Evolutionary conservation across 768 basidiomycete genomes (phyloP).

Genomic region (Suillus decipiens): DNA sequence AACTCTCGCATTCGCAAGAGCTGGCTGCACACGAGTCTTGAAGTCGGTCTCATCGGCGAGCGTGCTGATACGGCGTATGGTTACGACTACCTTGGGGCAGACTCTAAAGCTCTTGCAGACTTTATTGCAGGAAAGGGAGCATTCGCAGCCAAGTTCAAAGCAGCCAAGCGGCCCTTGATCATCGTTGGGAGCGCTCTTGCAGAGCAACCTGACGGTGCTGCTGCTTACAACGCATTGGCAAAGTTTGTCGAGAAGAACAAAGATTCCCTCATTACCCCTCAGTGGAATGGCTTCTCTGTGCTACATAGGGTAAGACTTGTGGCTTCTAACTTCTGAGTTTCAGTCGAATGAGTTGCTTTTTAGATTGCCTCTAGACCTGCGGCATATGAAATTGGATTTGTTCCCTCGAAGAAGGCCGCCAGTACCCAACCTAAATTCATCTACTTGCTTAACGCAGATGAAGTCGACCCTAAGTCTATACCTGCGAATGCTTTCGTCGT

Average conservation of each 20-base stretch:
- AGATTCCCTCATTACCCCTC: conserved; percentile 71
- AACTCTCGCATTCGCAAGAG: conserved; percentile 96
- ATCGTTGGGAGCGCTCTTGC: conserved; percentile 86
- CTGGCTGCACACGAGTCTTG: conserved; percentile 85
- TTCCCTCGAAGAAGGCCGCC: conserved; percentile 79
- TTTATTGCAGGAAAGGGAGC: conserved; percentile 77
- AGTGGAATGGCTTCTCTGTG: conserved; percentile 95
- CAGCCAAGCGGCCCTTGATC: conserved; percentile 89
- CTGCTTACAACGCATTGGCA: conserved; percentile 73
- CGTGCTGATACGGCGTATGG: conserved; percentile 90
- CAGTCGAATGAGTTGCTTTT: conserved; percentile 5
- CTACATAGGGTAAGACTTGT: conserved; percentile 76
- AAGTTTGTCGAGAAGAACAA: conserved; percentile 82
- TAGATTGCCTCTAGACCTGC: conserved; percentile 91
- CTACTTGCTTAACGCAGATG: conserved; percentile 96
- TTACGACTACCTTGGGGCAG: conserved; percentile 86
- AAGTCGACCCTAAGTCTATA: conserved; percentile 84
- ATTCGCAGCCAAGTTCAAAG: conserved; percentile 86
- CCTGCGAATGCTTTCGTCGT: conserved; percentile 94
- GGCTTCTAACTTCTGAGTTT: conserved; percentile 3
- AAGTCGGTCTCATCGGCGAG: conserved; percentile 90
- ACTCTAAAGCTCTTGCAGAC: conserved; percentile 71
- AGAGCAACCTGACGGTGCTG: conserved; percentile 84
- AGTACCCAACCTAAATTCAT: conserved; percentile 87
- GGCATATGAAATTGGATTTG: conserved; percentile 93